Base-by-base conservation (phyloP, 495 filamentous ascomycete species). In the Staphylotrichum longicolle region DNA sequence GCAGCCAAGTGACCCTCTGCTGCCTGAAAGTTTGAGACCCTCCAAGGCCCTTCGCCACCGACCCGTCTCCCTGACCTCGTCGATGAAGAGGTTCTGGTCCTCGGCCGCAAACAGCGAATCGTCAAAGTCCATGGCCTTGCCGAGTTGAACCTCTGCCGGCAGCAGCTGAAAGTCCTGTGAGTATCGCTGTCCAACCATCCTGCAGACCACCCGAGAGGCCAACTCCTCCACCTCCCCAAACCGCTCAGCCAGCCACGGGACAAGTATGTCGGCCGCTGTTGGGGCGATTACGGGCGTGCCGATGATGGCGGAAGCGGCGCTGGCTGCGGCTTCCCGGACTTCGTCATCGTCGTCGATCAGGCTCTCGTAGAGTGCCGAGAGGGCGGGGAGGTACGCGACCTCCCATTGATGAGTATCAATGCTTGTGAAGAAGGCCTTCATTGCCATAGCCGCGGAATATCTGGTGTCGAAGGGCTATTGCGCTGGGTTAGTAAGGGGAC, bases 271-370 rank as follows among this genome's bases (percentile, higher is more conserved):
- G 1, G 70, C 72, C 0, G 81, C 79, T 3, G 75, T 71, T 11
- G 78, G 72, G 6, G 82, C 70, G 27, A 77, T 65, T 3, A 77
- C 58, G n/a, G 60, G 52, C 15, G 65, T 61, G 8, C 69, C 66
- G 0, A 83, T 51, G 5, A 86, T 60, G 30, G 51, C 45, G 11
- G 74, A 68, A 0, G 80, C 75, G 4, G 77, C 74, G 3, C 42
- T 37, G 4, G 92, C 85, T 8, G 85, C 88, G 0, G 83, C 69
- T 11, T 87, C 83, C 4, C 93, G 82, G 44, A 96, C 79, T 45
- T 96, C 93, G 48, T 95, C 90, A 65, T 97, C 94, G 66, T 98
- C 94, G 71, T 97, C 94, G 62, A 89, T 87, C 0, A 97, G 77
- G 63, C 62, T 65, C 80, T 75, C 72, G 67, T 81, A 84, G n/a